Percentiles rank a stretch among this genome's conserved stretches.
phyloP scores from a whole-genome alignment of 2,329 filamentous ascomycete genomes.

The Fusarium goolgardi region DNA sequence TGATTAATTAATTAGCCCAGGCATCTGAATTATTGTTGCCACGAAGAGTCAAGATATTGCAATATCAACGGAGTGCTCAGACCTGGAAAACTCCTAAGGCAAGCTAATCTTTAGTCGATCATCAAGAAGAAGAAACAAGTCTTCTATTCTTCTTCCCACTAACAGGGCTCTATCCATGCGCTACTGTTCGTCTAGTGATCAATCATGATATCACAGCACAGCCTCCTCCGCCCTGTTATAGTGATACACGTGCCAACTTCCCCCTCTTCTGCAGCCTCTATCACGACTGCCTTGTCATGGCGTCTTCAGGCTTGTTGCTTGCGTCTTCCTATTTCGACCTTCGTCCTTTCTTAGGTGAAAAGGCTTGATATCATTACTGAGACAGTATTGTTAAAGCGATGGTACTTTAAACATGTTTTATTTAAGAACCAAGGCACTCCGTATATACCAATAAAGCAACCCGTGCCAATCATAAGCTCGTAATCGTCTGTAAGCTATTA shows the following conservation, averaged over 20 bases:
- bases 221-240: constrained; percentile 33
- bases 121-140: not conserved
- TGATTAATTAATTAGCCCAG: not conserved
- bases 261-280: not conserved
- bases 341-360: not conserved
- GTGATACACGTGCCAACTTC: constrained; percentile 19
- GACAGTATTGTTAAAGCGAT: not conserved
- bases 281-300: constrained; percentile 16
- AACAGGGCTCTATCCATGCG: not conserved
- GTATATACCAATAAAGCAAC: not conserved
- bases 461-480: constrained; percentile 29
- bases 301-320: constrained; percentile 6
- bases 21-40: not conserved
- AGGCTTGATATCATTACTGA: not conserved
- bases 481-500: constrained; percentile 23
- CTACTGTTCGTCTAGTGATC: not conserved
- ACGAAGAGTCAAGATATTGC: not conserved
- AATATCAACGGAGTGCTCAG: not conserved
- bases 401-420: constrained; percentile 4
- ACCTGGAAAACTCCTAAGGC: not conserved
- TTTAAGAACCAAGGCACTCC: constrained; percentile 14
- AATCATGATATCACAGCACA: constrained; percentile 5
- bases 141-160: not conserved
- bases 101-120: not conserved
- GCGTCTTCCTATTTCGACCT: constrained; percentile 12